phyloP scores from a whole-genome alignment of 2,329 filamentous ascomycete genomes.

The Lanzia echinophila region DNA sequence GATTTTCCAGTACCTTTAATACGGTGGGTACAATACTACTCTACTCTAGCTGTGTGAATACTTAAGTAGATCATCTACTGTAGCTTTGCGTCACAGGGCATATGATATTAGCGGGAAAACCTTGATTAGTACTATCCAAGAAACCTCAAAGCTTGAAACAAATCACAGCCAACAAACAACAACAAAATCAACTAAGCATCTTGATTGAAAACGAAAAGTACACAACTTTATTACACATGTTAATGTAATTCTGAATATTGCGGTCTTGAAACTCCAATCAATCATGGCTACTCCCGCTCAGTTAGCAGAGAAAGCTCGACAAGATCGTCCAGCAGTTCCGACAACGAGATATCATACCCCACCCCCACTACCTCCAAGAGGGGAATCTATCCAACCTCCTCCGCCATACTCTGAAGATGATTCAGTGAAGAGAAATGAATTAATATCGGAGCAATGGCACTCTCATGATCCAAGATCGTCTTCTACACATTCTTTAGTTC shows the following conservation, averaged over 20 bases:
- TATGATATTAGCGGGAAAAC: no score
- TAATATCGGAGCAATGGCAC: slow-evolving; percentile 30
- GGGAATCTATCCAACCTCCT: slow-evolving; percentile 17
- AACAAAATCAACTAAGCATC: neutral
- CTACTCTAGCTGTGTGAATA: no score
- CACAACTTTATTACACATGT: neutral
- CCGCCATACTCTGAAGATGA: slow-evolving; percentile 27
- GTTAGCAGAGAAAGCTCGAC: slow-evolving; percentile 18
- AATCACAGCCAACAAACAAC: neutral
- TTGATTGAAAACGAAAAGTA: neutral
- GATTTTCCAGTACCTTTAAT: no score
- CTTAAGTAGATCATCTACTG: no score
- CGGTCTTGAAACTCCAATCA: neutral
- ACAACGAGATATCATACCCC: slow-evolving; percentile 7
- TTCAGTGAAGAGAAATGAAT: slow-evolving; percentile 19
- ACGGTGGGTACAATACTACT: no score
- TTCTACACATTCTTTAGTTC: slow-evolving; percentile 30
- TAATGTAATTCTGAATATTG: neutral
- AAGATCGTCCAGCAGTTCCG: slow-evolving; percentile 11
- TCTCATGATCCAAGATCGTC: slow-evolving; percentile 30
- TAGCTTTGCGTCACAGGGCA: no score
- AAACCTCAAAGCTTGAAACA: neutral
- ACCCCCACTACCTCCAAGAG: slow-evolving; percentile 27
- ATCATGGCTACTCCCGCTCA: slow-evolving; percentile 21
- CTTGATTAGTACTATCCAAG: neutral